Evolutionary conservation across 345 rosid genomes (phyloP).

Genomic region (Brassica juncea): DNA sequence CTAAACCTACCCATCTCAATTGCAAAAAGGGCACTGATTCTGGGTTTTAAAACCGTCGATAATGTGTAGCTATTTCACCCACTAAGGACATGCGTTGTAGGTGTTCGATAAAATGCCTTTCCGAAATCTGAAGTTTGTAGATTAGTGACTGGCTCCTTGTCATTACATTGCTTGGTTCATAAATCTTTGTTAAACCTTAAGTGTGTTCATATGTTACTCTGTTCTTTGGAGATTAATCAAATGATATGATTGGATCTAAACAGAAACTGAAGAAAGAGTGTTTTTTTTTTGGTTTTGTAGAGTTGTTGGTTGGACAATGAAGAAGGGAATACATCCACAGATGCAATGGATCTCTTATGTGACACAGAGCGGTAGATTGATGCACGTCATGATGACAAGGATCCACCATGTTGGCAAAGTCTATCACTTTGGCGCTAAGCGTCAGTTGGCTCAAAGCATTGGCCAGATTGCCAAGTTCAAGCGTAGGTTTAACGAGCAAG

Average conservation of each 20-base stretch:
- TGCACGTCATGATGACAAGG: constrained; percentile 87
- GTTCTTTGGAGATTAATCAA: too few relatives aligned
- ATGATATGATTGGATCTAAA: background rate
- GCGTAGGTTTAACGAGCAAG: constrained; percentile 71
- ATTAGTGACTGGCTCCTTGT: too few relatives aligned
- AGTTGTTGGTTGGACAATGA: constrained; percentile 47
- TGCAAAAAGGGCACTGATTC: background rate
- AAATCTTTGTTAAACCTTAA: too few relatives aligned
- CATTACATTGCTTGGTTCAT: too few relatives aligned
- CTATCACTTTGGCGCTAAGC: constrained; percentile 81
- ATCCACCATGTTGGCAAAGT: constrained; percentile 82
- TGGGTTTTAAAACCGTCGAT: background rate
- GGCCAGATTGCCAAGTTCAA: constrained; percentile 88
- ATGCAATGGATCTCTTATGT: constrained; percentile 96
- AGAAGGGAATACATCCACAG: constrained; percentile 95
- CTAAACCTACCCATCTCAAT: background rate
- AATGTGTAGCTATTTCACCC: background rate
- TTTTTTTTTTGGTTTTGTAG: constrained; percentile 24
- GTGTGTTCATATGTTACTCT: too few relatives aligned
- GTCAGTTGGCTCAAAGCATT: constrained; percentile 81
- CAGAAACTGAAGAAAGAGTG: background rate
- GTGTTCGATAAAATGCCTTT: constrained; percentile 39
- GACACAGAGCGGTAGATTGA: constrained; percentile 86
- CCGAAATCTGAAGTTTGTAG: too few relatives aligned
- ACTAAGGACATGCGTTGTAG: background rate